Base-by-base conservation (phyloP, 2,329 filamentous ascomycete species). In the Penicillium sp. region DNA sequence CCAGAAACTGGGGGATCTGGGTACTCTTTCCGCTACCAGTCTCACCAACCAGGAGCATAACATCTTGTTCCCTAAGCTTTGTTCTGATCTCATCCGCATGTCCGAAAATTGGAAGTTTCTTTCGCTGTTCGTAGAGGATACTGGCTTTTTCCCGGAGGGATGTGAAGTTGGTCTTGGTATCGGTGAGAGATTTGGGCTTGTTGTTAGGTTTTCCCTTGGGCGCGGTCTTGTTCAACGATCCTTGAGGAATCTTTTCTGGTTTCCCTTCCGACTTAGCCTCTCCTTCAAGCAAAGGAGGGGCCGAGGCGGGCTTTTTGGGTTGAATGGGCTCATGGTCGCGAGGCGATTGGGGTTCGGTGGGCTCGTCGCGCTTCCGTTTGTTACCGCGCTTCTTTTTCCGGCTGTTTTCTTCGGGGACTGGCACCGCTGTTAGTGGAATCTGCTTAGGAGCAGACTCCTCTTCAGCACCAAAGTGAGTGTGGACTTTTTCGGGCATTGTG, bases 11-110 rank as follows among this genome's bases (percentile, higher is more conserved):
- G 0, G 95, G 93, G 0, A 97, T 88, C 75, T 99, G 95, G 0
- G 95, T 99, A 78, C 91, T 96, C 77, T 99, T 99, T 71, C 95
- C 95, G 14, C 91, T 96, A 72, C 95, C 95, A 0, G 95, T 99
- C 74, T 98, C 93, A 78, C 93, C 93, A 2, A 95, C 89, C 14
- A 99, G 79, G 0, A 99, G 82, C 51, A 99, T 83, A 1, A 96
- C 85, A 67, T 96, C 85, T 60, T 85, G 87, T 33, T 85, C 77
- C 13, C 79, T 79, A 7, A 96, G 77, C 2, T 84, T 80, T 16
- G 80, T 70, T 35, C 86, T 85, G 50, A 97, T 96, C 26, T 88
- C 83, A 33, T 87, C 80, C 48, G 85, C 85, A 62, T 92, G 85
- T 4, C 83, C 77, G 86, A 91, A 96, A 63, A 97, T 93, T 0